Evolutionary conservation across 495 filamentous ascomycete species (phyloP), one percentile per base, ranked within the genome.

Genomic region (Tuber magnatum): DNA sequence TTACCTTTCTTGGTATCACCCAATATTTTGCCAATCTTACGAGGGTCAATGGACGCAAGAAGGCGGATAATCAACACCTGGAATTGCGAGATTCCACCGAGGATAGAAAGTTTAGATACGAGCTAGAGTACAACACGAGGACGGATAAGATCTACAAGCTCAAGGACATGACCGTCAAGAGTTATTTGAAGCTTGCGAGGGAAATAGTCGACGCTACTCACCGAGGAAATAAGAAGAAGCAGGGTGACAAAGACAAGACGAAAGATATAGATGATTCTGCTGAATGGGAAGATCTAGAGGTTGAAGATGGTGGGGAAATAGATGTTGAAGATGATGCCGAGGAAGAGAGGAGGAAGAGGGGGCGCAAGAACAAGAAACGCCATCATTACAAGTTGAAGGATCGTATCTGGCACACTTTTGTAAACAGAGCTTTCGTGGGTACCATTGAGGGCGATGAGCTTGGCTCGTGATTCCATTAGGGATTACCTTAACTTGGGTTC

Each of bases 11-110:
- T 3, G 86, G 91, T 16, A 97, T 92, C 81, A 94, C 89, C 6
- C 95, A 99, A 79, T 97, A 96, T 85, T 97, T 87, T 83, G 93
- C 94, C 68, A 99, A 99, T 84, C 85, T 99, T 3, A 97, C 96
- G 0, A 84, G 87, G 75, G 90, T 96, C 85, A 96, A 98, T 82
- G 81, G 83, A 70, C 88, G 86, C 85, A 82, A 87, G 71, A 87
- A 90, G 80, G 85, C 86, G 43, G 10, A 85, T 85, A 74, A 73
- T 76, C 73, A 82, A 82, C 76, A 78, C 35, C 72, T 79, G 32
- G 84, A 87, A 74, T 87, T 89, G 9, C 76, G 89, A 43, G 87
- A 90, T n/a, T 86, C 87, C 76, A 28, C 68, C 12, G 76, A 79
- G n/a, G 77, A 79, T 42, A 73, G 51, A 28, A 84, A 87, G 46